Evolutionary conservation across 371 early-diverging fungal genomes (phyloP).

Genomic region (Zychaea mexicana): DNA sequence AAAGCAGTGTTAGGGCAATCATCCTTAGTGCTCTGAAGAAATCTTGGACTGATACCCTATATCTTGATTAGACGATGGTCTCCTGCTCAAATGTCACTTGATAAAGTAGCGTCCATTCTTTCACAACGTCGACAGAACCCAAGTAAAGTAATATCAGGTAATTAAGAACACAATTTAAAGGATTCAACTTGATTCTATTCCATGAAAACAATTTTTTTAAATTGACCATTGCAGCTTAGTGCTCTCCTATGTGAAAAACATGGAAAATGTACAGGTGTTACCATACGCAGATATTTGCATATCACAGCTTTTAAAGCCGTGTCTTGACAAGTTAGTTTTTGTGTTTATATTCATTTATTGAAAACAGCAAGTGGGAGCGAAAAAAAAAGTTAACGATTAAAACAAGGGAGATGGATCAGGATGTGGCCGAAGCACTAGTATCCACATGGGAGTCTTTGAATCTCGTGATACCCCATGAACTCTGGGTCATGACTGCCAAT

Average conservation of each 20-base stretch:
- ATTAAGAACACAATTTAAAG: neutral
- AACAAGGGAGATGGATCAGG: conserved; percentile 13
- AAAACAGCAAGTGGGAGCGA: too few relatives aligned
- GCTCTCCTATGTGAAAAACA: neutral
- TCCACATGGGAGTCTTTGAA: conserved; percentile 46
- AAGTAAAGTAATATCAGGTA: neutral
- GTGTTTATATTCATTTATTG: neutral
- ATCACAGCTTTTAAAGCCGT: conserved; percentile 23
- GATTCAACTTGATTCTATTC: too few relatives aligned
- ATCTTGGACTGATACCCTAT: neutral
- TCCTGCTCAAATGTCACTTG: neutral
- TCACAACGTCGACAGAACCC: neutral
- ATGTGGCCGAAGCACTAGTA: conserved; percentile 29
- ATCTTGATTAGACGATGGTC: neutral
- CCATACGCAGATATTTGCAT: conserved; percentile 11
- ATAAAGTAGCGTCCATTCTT: neutral
- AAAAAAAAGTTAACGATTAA: neutral
- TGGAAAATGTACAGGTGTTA: conserved; percentile 1
- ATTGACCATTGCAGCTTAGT: conserved; percentile 5
- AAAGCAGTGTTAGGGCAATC: neutral
- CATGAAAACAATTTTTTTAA: neutral
- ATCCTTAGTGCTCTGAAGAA: too few relatives aligned
- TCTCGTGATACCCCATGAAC: conserved; percentile 36
- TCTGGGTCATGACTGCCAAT: conserved; percentile 43
- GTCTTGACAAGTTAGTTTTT: conserved; percentile 25